phyloP scores from a whole-genome alignment of 2,329 filamentous ascomycete genomes.

The Scleromitrula shiraiana region DNA sequence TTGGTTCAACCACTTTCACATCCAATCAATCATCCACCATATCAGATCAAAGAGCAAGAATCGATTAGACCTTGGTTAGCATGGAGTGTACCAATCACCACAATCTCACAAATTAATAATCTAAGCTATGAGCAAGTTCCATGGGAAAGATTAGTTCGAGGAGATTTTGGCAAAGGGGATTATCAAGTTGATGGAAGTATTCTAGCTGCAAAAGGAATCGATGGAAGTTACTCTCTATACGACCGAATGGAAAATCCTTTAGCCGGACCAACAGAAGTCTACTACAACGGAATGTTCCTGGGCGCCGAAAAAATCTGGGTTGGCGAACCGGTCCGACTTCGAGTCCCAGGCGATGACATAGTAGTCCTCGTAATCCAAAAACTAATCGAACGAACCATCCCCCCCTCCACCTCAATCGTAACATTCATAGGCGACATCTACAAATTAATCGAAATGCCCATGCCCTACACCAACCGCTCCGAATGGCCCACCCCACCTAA shows the following conservation, averaged over 20 bases:
- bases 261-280: slow-evolving; percentile 32
- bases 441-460: slow-evolving; percentile 35
- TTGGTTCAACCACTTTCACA: slow-evolving; percentile 42
- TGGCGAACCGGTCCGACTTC: slow-evolving; percentile 48
- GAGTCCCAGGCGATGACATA: slow-evolving; percentile 34
- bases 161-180: slow-evolving; percentile 37
- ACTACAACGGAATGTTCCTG: slow-evolving; percentile 47
- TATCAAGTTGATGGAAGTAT: slow-evolving; percentile 49
- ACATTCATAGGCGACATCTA: slow-evolving; percentile 44
- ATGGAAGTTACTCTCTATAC: slow-evolving; percentile 46
- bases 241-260: slow-evolving; percentile 36
- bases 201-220: slow-evolving; percentile 46
- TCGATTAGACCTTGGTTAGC: slow-evolving; percentile 48
- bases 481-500: slow-evolving; percentile 34
- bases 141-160: slow-evolving; percentile 38
- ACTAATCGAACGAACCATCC: slow-evolving; percentile 27
- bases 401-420: slow-evolving; percentile 28
- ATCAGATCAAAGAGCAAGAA: slow-evolving; percentile 37
- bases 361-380: slow-evolving; percentile 39
- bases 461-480: slow-evolving; percentile 29
- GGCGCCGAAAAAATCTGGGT: slow-evolving; percentile 53
- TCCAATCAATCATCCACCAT: slow-evolving; percentile 33
- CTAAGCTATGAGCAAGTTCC: slow-evolving; percentile 41
- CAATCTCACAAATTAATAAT: slow-evolving; percentile 34
- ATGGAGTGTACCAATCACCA: slow-evolving; percentile 47